phyloP scores from a whole-genome alignment of 2,329 filamentous ascomycete species.

The Coniochaeta hoffmannii region DNA sequence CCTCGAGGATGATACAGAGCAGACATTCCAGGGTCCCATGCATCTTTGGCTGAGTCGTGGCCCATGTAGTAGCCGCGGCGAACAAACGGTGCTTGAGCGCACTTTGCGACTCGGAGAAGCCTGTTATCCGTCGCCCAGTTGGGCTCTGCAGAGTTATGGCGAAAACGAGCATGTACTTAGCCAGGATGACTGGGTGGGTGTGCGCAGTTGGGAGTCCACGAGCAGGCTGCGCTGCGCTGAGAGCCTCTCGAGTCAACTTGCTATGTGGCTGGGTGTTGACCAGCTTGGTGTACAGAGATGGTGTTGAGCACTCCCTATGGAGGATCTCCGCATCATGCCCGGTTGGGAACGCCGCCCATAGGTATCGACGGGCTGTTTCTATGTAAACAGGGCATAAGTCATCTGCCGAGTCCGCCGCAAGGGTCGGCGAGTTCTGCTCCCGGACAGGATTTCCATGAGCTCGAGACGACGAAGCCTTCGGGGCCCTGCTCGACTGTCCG shows the following conservation, averaged over 20 bases:
- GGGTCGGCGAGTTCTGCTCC: neutral
- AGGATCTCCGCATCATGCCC: neutral
- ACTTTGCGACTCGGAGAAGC: slow-evolving; percentile 8
- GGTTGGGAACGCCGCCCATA: slow-evolving; percentile 1
- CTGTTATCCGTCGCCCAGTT: slow-evolving; percentile 1
- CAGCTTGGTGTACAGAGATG: neutral
- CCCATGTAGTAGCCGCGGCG: slow-evolving; percentile 19
- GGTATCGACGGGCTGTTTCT: slow-evolving; percentile 9
- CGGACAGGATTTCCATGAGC: neutral
- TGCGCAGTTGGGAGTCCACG: slow-evolving; percentile 4
- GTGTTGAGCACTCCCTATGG: neutral
- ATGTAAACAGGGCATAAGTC: slow-evolving; percentile 8
- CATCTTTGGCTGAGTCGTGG: slow-evolving; percentile 30
- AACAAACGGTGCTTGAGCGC: slow-evolving; percentile 21
- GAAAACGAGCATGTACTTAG: slow-evolving; percentile 23
- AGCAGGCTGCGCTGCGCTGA: neutral
- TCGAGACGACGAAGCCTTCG: neutral
- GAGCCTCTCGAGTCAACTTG: slow-evolving; percentile 2
- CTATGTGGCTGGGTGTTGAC: neutral
- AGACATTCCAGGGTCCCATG: slow-evolving; percentile 29
- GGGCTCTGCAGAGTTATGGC: slow-evolving; percentile 20
- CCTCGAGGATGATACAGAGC: slow-evolving; percentile 33
- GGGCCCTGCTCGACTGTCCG: too few species aligned
- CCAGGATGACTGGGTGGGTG: slow-evolving; percentile 23
- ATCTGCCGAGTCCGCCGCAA: neutral